These are phyloP conservation scores for Xerocomus nothofagi DNA, from an alignment of 1,284 basidiomycete genomes.

Conservation along the genomic window DNA sequence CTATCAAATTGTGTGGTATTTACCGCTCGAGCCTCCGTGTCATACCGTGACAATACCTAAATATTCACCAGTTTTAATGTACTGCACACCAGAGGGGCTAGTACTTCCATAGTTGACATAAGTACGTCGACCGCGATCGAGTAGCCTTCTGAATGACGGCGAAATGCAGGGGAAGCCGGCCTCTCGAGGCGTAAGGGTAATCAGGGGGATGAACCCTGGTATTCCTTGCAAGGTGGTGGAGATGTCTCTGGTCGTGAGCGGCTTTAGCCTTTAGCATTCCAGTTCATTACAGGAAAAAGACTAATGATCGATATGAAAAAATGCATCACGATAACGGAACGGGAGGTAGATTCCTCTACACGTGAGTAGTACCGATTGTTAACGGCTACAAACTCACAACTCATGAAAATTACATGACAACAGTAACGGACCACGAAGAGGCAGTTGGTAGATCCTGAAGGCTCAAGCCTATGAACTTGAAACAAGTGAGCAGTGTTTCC, in stretches of 20 bases:
- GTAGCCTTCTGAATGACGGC: neutral
- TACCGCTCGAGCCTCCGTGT: too few relatives aligned
- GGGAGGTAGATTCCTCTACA: neutral
- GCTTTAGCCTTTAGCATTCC: too few relatives aligned
- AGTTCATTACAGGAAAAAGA: neutral
- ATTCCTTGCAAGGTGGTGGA: too few relatives aligned
- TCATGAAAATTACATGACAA: neutral
- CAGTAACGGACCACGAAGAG: neutral
- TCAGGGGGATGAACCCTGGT: neutral
- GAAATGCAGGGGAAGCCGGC: neutral
- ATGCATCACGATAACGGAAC: neutral
- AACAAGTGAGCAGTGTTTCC: neutral
- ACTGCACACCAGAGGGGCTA: neutral
- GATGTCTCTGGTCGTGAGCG: neutral
- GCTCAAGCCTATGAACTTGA: too few relatives aligned
- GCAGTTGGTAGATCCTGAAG: neutral
- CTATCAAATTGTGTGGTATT: too few relatives aligned
- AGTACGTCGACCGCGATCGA: conserved; percentile 5
- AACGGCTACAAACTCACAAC: neutral
- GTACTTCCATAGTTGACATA: neutral
- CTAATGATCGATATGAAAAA: neutral
- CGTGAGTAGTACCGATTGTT: conserved; percentile 3
- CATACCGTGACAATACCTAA: too few relatives aligned
- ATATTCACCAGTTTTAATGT: too few relatives aligned
- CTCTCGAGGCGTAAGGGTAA: neutral